Evolutionary conservation across 225 moss, liverwort and hornwort genomes (phyloP).

Genomic region (Bryum argenteum): DNA sequence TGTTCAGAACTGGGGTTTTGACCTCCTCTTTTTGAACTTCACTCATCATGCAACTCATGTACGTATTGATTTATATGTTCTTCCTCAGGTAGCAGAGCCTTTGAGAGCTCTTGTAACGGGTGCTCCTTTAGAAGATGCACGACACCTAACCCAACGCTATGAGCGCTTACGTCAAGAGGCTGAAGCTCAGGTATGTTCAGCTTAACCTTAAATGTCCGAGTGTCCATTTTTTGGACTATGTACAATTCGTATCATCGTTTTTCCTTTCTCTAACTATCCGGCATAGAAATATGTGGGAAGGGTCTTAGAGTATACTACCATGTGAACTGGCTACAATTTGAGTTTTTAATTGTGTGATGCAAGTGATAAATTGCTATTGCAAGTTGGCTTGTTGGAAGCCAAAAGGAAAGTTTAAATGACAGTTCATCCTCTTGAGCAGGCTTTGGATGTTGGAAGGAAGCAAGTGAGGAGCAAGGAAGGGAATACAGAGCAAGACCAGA

Average conservation of each 20-base stretch:
- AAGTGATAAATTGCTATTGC: no score
- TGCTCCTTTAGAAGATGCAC: slow-evolving; percentile 95
- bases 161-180: slow-evolving; percentile 97
- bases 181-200: slow-evolving; percentile 73
- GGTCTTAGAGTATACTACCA: no score
- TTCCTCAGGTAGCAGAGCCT: slow-evolving; percentile 80
- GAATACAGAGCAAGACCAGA: slow-evolving; percentile 72
- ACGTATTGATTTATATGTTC: slow-evolving; percentile 8
- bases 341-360: no score
- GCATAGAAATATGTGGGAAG: no score
- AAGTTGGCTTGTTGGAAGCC: no score
- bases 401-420: no score
- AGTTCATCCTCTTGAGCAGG: slow-evolving; percentile 46
- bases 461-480: slow-evolving; percentile 90
- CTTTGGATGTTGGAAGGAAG: slow-evolving; percentile 85
- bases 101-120: slow-evolving; percentile 94
- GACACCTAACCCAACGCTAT: slow-evolving; percentile 90
- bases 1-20: not conserved
- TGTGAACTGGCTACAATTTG: no score
- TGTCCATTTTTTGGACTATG: no score
- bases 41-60: not conserved
- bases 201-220: no score
- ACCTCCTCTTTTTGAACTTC: not conserved
- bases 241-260: no score
- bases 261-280: no score